Base-by-base conservation (phyloP, 2,329 filamentous ascomycete species). In the Capronia coronata region DNA sequence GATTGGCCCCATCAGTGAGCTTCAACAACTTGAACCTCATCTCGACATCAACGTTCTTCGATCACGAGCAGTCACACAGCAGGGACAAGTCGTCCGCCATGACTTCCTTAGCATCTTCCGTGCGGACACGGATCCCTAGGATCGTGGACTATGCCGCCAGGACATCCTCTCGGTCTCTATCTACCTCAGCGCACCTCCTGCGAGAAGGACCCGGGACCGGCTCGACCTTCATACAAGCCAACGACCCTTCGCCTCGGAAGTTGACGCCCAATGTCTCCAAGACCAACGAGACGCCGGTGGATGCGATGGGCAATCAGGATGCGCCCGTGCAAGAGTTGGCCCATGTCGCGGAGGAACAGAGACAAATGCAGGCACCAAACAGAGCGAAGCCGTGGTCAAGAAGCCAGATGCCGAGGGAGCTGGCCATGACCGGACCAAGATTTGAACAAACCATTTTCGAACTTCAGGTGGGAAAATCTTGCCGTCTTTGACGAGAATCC, bases 371-470 rank as follows among this genome's bases (percentile, higher is more conserved):
- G 75, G 87, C 91, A 25, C 93, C 93, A 18, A 98, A 98, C 75
- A 81, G 89, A 56, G 71, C 75, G 52, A 79, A 71, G 4, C 78
- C 87, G 52, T 98, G 93, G 93, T 88, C 87, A 54, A 74, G 80
- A 64, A 94, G 82, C 72, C 93, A 98, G 77, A 80, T 81, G 69
- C 82, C 88, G 32, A 78, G 91, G 63, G 78, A 80, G 46, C 71
- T 82, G 68, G 93, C 89, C 46, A 98, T 98, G 91, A 82, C 82
- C 35, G 93, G 93, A 35, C 93, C 93, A 58, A 78, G 91, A 61
- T 98, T 98, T 65, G 93, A 98, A 76, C 91, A 97, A 80, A 97
- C 88, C 27, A 87, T 94, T 64, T 91, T 97, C 72, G 81, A 84
- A 62, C 73, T 84, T 60, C 93, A 98, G 86, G 91, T 96, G 49